A percentile compares a stretch with the other conserved stretches of the same genome.
These are phyloP conservation scores for Olyra latifolia DNA, from an alignment of 176 grass and related monocot species.

Conservation along the genomic window DNA sequence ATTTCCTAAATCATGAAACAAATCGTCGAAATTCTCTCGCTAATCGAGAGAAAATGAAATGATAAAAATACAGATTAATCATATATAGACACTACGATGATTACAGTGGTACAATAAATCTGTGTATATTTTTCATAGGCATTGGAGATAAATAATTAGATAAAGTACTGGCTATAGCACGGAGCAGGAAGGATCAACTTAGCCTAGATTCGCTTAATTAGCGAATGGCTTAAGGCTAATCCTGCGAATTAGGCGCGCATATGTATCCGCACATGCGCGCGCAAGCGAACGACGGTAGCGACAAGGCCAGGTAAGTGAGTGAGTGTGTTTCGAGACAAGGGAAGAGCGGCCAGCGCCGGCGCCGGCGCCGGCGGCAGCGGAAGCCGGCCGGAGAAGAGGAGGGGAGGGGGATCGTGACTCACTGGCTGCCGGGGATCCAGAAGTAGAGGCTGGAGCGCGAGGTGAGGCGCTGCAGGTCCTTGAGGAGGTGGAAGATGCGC, in stretches of 20 bases:
- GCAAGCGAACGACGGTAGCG: conserved; percentile 4
- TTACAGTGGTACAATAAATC: too few species aligned
- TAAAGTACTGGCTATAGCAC: not conserved
- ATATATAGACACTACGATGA: too few species aligned
- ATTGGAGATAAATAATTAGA: not conserved
- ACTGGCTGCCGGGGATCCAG: conserved; percentile 89
- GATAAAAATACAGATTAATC: too few species aligned
- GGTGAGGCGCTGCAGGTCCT: conserved; percentile 67
- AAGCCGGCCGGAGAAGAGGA: not conserved
- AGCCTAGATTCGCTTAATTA: not conserved
- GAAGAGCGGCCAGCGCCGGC: not conserved
- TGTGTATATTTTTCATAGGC: too few species aligned
- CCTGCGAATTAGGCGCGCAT: not conserved
- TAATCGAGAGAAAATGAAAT: too few species aligned
- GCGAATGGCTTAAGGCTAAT: not conserved
- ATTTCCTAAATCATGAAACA: too few species aligned
- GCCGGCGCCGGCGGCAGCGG: not conserved
- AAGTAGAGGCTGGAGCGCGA: conserved; percentile 72
- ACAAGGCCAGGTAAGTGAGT: conserved; percentile 15
- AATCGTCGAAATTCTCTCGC: too few species aligned
- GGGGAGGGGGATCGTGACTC: not conserved
- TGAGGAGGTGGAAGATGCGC: conserved; percentile 68
- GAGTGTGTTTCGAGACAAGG: not conserved
- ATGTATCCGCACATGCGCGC: not conserved
- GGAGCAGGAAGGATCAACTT: not conserved